These are phyloP conservation scores for Botrytis deweyae DNA, from an alignment of 2,329 filamentous ascomycete species.

Conservation along the genomic window DNA sequence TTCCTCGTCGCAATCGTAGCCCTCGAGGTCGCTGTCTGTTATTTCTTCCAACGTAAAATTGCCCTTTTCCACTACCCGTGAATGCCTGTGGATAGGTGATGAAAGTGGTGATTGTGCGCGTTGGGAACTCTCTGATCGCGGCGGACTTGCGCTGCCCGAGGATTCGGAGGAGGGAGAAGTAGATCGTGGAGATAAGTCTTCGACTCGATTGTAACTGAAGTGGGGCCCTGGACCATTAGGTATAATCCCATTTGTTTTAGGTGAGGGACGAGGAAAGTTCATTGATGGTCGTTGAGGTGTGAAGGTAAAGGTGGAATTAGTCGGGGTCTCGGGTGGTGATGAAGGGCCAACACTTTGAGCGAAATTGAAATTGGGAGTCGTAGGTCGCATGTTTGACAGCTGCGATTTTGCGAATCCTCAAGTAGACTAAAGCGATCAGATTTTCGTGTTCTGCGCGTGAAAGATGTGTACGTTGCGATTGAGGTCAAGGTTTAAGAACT, in stretches of 20 bases:
- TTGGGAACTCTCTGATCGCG: slow-evolving; percentile 34
- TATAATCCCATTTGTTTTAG: slow-evolving; percentile 44
- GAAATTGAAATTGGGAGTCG: slow-evolving; percentile 46
- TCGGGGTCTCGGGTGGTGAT: slow-evolving; percentile 51
- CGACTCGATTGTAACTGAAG: slow-evolving; percentile 41
- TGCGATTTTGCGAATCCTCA: slow-evolving; percentile 17
- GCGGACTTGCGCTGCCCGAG: slow-evolving; percentile 30
- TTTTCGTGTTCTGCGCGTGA: not conserved
- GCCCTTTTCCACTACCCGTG: slow-evolving; percentile 28
- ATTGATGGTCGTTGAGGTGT: slow-evolving; percentile 34
- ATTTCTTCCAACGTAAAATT: slow-evolving; percentile 40
- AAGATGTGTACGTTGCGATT: slow-evolving; percentile 3
- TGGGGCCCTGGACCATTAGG: slow-evolving; percentile 40
- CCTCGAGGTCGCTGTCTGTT: slow-evolving; percentile 34
- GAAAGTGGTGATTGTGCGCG: slow-evolving; percentile 22
- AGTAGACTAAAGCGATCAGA: not conserved
- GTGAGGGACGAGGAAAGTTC: slow-evolving; percentile 31
- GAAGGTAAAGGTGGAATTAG: slow-evolving; percentile 39
- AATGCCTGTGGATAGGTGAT: slow-evolving; percentile 22
- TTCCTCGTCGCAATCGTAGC: slow-evolving; percentile 34
- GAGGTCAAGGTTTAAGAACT: slow-evolving; percentile 39
- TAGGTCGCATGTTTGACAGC: slow-evolving; percentile 42
- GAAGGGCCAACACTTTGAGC: slow-evolving; percentile 43
- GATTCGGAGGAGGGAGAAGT: slow-evolving; percentile 37
- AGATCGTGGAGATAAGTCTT: slow-evolving; percentile 44